Evolutionary conservation across 108 stramenopile genomes (phyloP).

Genomic region (Pseudonitzschia multistriata): DNA sequence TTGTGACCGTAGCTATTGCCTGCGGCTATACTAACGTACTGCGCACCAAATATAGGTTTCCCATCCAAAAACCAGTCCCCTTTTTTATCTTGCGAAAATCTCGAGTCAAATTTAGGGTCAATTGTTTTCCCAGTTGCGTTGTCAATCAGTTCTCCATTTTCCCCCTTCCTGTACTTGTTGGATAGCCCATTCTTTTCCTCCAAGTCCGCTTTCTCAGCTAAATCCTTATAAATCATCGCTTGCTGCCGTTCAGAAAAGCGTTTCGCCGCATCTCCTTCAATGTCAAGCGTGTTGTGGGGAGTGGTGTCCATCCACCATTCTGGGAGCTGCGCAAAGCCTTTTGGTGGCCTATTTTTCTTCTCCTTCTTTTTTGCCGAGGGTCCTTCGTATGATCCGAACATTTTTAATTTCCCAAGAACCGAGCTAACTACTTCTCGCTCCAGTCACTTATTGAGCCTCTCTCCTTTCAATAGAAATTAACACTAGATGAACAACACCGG

Average conservation of each 20-base stretch:
- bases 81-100: slow-evolving; percentile 20
- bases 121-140: slow-evolving; percentile 16
- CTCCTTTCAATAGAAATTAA: too few species aligned
- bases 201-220: slow-evolving; percentile 26
- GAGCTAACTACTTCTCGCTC: too few species aligned
- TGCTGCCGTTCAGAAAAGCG: slow-evolving; percentile 18
- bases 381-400: too few species aligned
- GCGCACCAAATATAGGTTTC: slow-evolving; percentile 16
- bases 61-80: slow-evolving; percentile 28
- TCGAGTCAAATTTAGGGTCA: slow-evolving; percentile 12
- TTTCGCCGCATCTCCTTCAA: slow-evolving; percentile 32
- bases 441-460: too few species aligned
- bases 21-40: not conserved
- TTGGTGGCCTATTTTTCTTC: slow-evolving; percentile 9
- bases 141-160: slow-evolving; percentile 9
- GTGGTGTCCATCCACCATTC: slow-evolving; percentile 58
- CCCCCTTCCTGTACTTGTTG: slow-evolving; percentile 11
- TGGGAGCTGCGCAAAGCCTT: slow-evolving; percentile 19
- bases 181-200: slow-evolving; percentile 19
- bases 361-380: not conserved
- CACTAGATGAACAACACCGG: too few species aligned
- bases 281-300: slow-evolving; percentile 39
- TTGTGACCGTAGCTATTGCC: slow-evolving; percentile 20
- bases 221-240: slow-evolving; percentile 17
- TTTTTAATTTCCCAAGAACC: too few species aligned